Evolutionary conservation across 805 yeast species (phyloP), one percentile per base, ranked within the genome.

Genomic region (Dipodascopsis uninucleata): DNA sequence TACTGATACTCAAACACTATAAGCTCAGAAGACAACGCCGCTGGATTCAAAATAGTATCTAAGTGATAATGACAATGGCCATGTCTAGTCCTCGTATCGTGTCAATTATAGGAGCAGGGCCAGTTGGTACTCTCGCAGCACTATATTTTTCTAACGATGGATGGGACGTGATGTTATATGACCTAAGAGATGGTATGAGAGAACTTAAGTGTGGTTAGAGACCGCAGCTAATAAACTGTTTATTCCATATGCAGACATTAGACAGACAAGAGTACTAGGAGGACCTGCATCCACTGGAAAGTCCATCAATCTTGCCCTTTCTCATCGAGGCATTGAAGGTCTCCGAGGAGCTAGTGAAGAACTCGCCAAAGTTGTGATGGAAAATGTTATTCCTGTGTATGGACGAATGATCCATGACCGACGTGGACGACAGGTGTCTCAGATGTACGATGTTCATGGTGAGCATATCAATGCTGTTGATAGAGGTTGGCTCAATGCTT

Each of bases 81-180:
- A n/a, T n/a, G n/a, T n/a, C n/a, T n/a, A n/a, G n/a, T n/a, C n/a
- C n/a, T n/a, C n/a, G n/a, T n/a, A n/a, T n/a, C n/a, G n/a, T n/a
- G n/a, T n/a, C n/a, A n/a, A 50, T 89, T 23, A 76, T 89, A 14
- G 97, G 97, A 1, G 95, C 93, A 1, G 97, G 97, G 0, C 76
- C 85, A 4, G 97, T 89, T 1, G 97, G 97, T 0, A 76, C 93
- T 42, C 69, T 87, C 4, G 76, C 89, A 0, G 93, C 96, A 0
- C 63, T 89, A n/a, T 93, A 90, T 0, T 74, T 89, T 29, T 77
- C 81, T 2, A 71, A 78, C 44, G 72, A 77, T 43, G 96, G 95
- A 8, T 82, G 76, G 63, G 48, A 74, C 1, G 97, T 89, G 17
- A 72, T 80, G 0, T 60, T 89, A 3, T 84, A 76, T 53, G 97